Percentiles rank a stretch among this genome's conserved stretches.
Conservation (phyloP, 1,284 basidiomycete genomes). For the Leccinum subrobustum region DNA sequence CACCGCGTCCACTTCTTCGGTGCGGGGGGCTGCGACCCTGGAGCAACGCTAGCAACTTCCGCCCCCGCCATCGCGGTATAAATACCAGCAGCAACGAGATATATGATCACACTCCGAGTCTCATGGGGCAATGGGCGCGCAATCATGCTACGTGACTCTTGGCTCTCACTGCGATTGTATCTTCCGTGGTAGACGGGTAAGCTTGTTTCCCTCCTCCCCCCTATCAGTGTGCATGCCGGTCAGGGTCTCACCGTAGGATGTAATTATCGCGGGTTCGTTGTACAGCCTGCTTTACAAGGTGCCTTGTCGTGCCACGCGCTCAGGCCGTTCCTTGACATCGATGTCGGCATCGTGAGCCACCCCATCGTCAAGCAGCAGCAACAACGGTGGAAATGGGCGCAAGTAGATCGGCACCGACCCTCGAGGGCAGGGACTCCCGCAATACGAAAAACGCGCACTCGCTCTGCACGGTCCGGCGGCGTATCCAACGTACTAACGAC, state of each 20-base stretch:
- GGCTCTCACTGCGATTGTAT: background rate
- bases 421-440: background rate
- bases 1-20: background rate
- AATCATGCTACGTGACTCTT: background rate
- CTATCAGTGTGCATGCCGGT: background rate
- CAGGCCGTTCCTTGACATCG: background rate
- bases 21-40: background rate
- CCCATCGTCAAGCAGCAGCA: background rate
- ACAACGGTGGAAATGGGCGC: background rate
- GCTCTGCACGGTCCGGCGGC: background rate
- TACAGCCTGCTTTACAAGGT: background rate
- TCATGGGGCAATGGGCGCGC: background rate
- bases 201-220: background rate
- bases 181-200: background rate
- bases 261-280: background rate
- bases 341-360: constrained; percentile 1
- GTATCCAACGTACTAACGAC: background rate
- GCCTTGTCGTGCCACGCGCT: background rate
- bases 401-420: constrained; percentile 3
- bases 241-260: background rate
- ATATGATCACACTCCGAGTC: background rate
- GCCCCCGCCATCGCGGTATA: constrained; percentile 2
- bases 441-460: background rate
- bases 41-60: background rate
- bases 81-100: background rate